A percentile compares a stretch with the other conserved stretches of the same genome.
These are phyloP conservation scores for Cryphonectria radicalis DNA, from an alignment of 2,329 filamentous ascomycete species.

Conservation along the genomic window DNA sequence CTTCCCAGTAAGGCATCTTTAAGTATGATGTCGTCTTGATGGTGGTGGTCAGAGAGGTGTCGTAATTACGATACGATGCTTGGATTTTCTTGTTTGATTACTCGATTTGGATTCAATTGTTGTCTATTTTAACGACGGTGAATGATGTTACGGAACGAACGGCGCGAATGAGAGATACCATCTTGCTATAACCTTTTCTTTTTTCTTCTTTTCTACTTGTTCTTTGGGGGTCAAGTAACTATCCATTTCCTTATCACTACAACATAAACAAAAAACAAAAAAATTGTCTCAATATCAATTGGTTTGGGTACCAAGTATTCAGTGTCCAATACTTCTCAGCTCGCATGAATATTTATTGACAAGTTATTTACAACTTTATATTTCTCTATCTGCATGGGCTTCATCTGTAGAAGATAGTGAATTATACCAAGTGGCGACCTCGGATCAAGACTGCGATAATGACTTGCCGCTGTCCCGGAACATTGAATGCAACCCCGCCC, in stretches of 20 bases:
- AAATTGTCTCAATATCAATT: not conserved
- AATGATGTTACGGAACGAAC: not conserved
- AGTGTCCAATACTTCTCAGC: too few species aligned
- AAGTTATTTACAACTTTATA: too few species aligned
- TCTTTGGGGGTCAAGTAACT: not conserved
- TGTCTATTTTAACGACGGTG: not conserved
- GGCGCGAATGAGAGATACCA: constrained; percentile 6
- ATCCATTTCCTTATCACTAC: not conserved
- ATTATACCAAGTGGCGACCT: not conserved
- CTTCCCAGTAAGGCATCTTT: not conserved
- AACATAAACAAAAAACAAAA: not conserved
- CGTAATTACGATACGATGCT: not conserved
- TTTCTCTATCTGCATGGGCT: not conserved
- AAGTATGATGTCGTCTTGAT: not conserved
- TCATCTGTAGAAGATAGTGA: not conserved
- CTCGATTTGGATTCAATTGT: not conserved
- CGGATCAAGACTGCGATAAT: not conserved
- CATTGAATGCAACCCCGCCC: not conserved
- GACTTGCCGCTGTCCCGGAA: not conserved
- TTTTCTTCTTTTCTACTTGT: not conserved
- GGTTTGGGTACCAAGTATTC: not conserved
- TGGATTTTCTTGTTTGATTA: not conserved
- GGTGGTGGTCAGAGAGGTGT: not conserved
- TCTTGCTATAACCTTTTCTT: not conserved
- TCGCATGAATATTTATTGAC: not conserved